Conservation (phyloP, 1,139 yeast genomes). For the Saccharomyces pastorianus region DNA sequence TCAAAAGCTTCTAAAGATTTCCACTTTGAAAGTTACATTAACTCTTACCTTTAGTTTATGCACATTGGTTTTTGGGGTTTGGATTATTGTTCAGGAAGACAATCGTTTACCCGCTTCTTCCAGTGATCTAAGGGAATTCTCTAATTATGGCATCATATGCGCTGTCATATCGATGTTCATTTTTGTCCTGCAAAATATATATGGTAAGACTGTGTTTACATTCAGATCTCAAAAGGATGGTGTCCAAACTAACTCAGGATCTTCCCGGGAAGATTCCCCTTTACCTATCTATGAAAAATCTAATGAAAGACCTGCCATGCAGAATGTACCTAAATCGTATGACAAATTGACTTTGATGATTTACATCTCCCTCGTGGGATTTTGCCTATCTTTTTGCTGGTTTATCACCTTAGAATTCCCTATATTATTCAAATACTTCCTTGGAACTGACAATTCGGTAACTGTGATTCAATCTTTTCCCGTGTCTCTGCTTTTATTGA, state of each 20-base stretch:
- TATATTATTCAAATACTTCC: slow-evolving; percentile 17
- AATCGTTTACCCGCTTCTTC: slow-evolving; percentile 5
- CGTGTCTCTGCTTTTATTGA: slow-evolving; percentile 32
- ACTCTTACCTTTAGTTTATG: slow-evolving; percentile 66
- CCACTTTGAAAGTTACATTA: slow-evolving; percentile 52
- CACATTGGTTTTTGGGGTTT: slow-evolving; percentile 32
- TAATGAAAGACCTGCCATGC: slow-evolving; percentile 2
- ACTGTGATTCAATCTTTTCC: slow-evolving; percentile 27
- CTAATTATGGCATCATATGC: slow-evolving; percentile 60
- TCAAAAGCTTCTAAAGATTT: slow-evolving; percentile 56
- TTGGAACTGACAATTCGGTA: slow-evolving; percentile 8
- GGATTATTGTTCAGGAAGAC: slow-evolving; percentile 31
- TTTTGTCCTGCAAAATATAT: slow-evolving; percentile 87
- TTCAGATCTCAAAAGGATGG: slow-evolving; percentile 27
- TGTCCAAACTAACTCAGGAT: neutral
- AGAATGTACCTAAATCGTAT: slow-evolving; percentile 30
- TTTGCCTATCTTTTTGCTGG: slow-evolving; percentile 68
- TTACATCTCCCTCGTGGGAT: slow-evolving; percentile 79
- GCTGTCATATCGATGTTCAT: slow-evolving; percentile 78
- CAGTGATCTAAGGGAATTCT: slow-evolving; percentile 28
- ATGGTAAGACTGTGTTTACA: slow-evolving; percentile 80
- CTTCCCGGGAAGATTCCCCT: slow-evolving; percentile 11
- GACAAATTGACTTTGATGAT: slow-evolving; percentile 84
- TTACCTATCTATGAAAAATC: slow-evolving; percentile 11
- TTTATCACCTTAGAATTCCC: slow-evolving; percentile 63